A percentile compares a stretch with the other conserved stretches of the same genome.
These are phyloP conservation scores for Populus hybrid DNA, from an alignment of 441 rosid genomes.

Conservation along the genomic window DNA sequence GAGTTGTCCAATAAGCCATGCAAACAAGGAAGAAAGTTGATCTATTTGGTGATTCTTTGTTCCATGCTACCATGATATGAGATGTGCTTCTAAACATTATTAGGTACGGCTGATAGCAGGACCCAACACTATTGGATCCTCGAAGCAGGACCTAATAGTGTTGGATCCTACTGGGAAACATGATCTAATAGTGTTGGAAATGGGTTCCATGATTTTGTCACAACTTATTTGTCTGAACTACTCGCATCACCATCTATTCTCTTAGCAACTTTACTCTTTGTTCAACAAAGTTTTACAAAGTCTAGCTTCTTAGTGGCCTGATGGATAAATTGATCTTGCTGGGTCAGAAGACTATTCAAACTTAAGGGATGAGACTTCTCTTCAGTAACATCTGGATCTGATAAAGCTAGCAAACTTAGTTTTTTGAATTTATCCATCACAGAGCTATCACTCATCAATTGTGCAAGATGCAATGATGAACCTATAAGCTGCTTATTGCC, in stretches of 20 bases:
- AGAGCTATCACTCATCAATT: conserved; percentile 37
- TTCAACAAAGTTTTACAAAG: conserved; percentile 32
- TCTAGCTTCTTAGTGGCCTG: conserved; percentile 61
- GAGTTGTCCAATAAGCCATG: conserved; percentile 64
- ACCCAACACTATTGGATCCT: too few relatives aligned
- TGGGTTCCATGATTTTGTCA: conserved; percentile 66
- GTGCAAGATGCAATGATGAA: conserved; percentile 47
- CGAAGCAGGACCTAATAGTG: fast-evolving
- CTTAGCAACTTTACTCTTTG: conserved; percentile 26
- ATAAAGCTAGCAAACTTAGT: conserved; percentile 26
- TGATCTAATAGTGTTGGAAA: conserved; percentile 41
- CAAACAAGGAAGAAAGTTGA: conserved; percentile 52
- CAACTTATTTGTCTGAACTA: conserved; percentile 44
- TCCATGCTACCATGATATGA: conserved; percentile 21
- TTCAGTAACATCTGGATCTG: neutral
- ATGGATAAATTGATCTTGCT: conserved; percentile 50
- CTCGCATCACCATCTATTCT: conserved; percentile 25
- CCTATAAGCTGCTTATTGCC: conserved; percentile 46
- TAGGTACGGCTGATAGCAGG: fast-evolving
- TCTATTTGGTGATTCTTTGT: conserved; percentile 36
- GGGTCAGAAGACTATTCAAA: conserved; percentile 15
- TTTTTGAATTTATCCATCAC: conserved; percentile 51
- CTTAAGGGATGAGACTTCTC: conserved; percentile 12
- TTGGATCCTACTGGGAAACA: too few relatives aligned
- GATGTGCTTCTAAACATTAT: conserved; percentile 21